phyloP scores from a whole-genome alignment of 1,284 basidiomycete genomes.

The Rhodotorula glutinis region DNA sequence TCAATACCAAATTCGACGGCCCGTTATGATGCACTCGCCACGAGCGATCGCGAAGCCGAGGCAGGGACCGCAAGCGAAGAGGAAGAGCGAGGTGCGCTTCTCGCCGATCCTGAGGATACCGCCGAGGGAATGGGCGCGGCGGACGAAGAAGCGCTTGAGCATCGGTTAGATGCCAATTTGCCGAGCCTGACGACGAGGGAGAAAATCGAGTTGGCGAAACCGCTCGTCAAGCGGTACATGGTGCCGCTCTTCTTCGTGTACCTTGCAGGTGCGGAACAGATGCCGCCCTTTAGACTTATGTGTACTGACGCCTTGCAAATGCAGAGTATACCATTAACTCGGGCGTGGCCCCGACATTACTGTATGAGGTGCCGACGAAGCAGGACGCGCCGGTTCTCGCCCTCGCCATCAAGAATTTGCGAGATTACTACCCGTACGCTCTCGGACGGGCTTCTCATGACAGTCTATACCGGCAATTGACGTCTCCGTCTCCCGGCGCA shows the following conservation, averaged over 20 bases:
- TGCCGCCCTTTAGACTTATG: not conserved
- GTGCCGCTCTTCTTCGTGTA: conserved; percentile 50
- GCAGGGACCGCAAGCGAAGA: conserved; percentile 44
- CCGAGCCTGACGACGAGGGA: conserved; percentile 26
- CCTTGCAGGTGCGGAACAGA: conserved; percentile 61
- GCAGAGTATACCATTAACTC: conserved; percentile 48
- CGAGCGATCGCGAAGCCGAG: conserved; percentile 45
- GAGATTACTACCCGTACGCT: conserved; percentile 94
- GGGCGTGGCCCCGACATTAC: conserved; percentile 83
- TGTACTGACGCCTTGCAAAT: not conserved
- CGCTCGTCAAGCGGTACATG: conserved; percentile 44
- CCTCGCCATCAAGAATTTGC: conserved; percentile 73
- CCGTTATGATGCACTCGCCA: conserved; percentile 46
- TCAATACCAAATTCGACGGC: conserved; percentile 39
- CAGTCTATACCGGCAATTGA: no score
- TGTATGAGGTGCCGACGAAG: conserved; percentile 76
- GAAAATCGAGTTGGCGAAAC: conserved; percentile 43
- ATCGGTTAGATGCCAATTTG: conserved; percentile 14
- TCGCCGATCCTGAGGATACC: not conserved
- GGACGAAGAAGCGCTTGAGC: not conserved
- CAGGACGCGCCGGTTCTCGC: conserved; percentile 62
- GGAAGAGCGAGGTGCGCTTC: not conserved
- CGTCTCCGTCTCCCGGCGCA: conserved; percentile 7
- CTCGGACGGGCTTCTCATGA: no score
- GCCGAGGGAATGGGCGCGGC: conserved; percentile 42